Evolutionary conservation across 2,329 filamentous ascomycete genomes (phyloP).

Genomic region (Calonectria leucothoes): DNA sequence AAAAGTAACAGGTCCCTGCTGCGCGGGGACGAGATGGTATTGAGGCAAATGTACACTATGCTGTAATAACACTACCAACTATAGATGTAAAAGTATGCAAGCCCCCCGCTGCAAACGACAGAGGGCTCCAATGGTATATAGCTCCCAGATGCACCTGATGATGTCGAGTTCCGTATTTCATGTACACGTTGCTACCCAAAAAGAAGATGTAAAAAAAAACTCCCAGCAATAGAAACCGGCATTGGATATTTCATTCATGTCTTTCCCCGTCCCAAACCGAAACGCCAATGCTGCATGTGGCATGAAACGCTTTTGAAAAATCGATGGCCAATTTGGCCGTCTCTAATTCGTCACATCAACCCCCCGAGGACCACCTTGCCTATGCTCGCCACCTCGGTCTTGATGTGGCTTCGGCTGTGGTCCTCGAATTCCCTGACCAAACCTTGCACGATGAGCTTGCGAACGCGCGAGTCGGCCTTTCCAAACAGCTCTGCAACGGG

Average conservation of each 20-base stretch:
- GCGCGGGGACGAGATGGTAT: background rate
- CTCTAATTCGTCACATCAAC: constrained; percentile 68
- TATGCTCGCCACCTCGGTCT: constrained; percentile 84
- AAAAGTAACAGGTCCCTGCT: constrained; percentile 9
- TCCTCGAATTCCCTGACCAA: constrained; percentile 96
- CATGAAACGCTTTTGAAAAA: constrained; percentile 14
- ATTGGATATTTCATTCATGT: constrained; percentile 31
- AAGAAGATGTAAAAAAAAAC: no score
- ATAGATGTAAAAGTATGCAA: background rate
- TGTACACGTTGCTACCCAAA: constrained; percentile 14
- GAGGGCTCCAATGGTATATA: background rate
- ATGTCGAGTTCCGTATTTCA: constrained; percentile 8
- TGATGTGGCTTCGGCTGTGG: constrained; percentile 78
- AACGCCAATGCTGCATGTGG: constrained; percentile 33
- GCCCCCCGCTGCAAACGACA: constrained; percentile 1
- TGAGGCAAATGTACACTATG: constrained; percentile 13
- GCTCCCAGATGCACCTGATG: background rate
- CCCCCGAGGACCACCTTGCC: constrained; percentile 91
- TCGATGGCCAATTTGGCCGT: background rate
- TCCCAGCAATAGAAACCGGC: constrained; percentile 32
- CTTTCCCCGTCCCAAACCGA: constrained; percentile 29
- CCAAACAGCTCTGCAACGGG: constrained; percentile 85
- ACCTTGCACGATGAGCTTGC: constrained; percentile 89
- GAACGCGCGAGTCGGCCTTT: constrained; percentile 86
- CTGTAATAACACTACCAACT: constrained; percentile 1